Percentiles rank a stretch among this genome's conserved stretches.
Conservation (phyloP, 2,329 filamentous ascomycete genomes). For the Neospermospora avenae region DNA sequence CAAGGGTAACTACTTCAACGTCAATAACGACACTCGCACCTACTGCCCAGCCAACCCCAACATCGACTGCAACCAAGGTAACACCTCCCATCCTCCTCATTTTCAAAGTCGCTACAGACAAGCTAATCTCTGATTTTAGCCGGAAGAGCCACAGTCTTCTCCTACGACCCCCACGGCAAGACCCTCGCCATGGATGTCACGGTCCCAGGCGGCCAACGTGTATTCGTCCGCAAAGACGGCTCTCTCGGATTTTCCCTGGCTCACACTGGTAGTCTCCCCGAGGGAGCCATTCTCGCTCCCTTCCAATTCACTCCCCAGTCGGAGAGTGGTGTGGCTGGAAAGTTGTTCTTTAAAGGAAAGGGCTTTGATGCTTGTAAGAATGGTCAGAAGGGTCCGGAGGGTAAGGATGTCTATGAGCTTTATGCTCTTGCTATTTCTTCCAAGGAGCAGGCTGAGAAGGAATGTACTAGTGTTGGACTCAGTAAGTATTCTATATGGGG, state of each 20-base stretch:
- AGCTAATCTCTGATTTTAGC: neutral
- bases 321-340: neutral
- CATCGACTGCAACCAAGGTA: constrained; percentile 13
- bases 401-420: neutral
- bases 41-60: constrained; percentile 14
- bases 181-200: constrained; percentile 6
- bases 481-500: neutral
- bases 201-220: constrained; percentile 20
- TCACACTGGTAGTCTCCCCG: constrained; percentile 41
- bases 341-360: constrained; percentile 11
- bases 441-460: constrained; percentile 1
- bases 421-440: neutral
- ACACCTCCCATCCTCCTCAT: neutral
- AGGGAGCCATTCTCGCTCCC: neutral
- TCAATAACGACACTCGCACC: constrained; percentile 15
- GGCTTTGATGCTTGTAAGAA: constrained; percentile 19
- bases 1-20: constrained; percentile 20
- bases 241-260: neutral
- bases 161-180: neutral
- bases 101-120: neutral
- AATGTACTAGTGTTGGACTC: constrained; percentile 16
- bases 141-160: constrained; percentile 10
- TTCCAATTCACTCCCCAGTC: constrained; percentile 16
- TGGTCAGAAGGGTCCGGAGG: neutral
- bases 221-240: constrained; percentile 30